Base-by-base conservation (phyloP, 345 rosid genomes). In the Zanthoxylum bungeanum region DNA sequence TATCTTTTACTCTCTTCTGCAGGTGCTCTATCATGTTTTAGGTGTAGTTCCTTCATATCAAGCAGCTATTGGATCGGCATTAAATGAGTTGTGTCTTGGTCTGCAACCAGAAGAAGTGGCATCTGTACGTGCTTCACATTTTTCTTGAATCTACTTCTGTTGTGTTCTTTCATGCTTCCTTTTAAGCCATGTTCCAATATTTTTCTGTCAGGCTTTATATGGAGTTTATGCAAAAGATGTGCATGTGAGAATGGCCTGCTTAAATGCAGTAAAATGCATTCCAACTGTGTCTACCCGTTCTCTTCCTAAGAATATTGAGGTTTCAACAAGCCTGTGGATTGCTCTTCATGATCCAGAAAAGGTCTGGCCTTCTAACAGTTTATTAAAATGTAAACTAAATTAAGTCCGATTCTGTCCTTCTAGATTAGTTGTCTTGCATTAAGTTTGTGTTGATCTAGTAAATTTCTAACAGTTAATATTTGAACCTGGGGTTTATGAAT, bases 191-290 rank as follows among this genome's bases (percentile, higher is more conserved):
- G 68, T 58, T 47, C 72, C n/a, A 24, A 39, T 65, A n/a, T 75
- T 80, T 62, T 33, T 75, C 17, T 69, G 24, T 68, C 86, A 95
- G 98, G 98, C 97, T 9, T 79, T 95, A 56, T 81, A 84, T 78
- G 99, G 99, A 68, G 88, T 95, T n/a, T 95, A 92, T 79, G 85
- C 98, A 47, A 92, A 91, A 79, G 93, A 89, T 72, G 86, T 89
- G 73, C 98, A 92, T 88, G 99, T 95, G 63, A 90, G 99, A 80
- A 82, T 95, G 87, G 93, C 99, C 71, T 95, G 98, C 89, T 85
- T 95, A 78, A 92, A 88, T 83, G 99, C 98, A 39, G 82, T 95
- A 56, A 95, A 87, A 80, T 95, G 98, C 75, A 83, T 92, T 79
- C 99, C 99, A 68, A 89, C 91, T 66, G 89, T 92, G 79, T 83